phyloP scores from a whole-genome alignment of 805 yeast genomes.

The Yarrowia phangngaensis region DNA sequence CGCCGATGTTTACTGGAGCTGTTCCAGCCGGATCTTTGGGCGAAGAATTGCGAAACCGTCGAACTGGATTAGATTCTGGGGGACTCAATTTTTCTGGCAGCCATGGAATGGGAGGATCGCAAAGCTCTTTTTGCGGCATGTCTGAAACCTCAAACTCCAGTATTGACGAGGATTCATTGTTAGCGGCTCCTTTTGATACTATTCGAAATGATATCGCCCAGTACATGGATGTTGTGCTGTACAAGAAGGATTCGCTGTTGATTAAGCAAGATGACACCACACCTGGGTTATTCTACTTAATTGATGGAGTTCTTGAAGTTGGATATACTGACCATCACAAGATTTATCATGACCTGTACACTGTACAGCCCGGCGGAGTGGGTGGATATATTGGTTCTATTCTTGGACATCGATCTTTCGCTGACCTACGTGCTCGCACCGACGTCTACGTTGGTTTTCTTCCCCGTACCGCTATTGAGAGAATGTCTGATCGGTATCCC shows the following conservation, averaged over 20 bases:
- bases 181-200: slow-evolving; percentile 35
- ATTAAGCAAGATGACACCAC: slow-evolving; percentile 62
- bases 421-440: slow-evolving; percentile 58
- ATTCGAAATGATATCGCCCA: slow-evolving; percentile 35
- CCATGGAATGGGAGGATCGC: neutral
- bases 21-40: slow-evolving; percentile 5
- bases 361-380: slow-evolving; percentile 70
- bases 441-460: slow-evolving; percentile 69
- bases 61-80: slow-evolving; percentile 9
- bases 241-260: slow-evolving; percentile 52
- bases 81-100: slow-evolving; percentile 3
- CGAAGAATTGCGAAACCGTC: slow-evolving; percentile 16
- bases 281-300: slow-evolving; percentile 74
- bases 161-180: slow-evolving; percentile 31
- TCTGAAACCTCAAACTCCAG: slow-evolving; percentile 15
- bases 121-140: slow-evolving; percentile 3
- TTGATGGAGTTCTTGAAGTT: slow-evolving; percentile 74
- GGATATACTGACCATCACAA: slow-evolving; percentile 42
- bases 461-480: slow-evolving; percentile 58
- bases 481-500: slow-evolving; percentile 69
- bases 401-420: slow-evolving; percentile 75
- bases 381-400: slow-evolving; percentile 84
- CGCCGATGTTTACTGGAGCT: slow-evolving; percentile 21
- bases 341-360: slow-evolving; percentile 43
- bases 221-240: slow-evolving; percentile 53